Evolutionary conservation across 1,284 basidiomycete species (phyloP), one percentile per base, ranked within the genome.

Genomic region (Pascua sp.): DNA sequence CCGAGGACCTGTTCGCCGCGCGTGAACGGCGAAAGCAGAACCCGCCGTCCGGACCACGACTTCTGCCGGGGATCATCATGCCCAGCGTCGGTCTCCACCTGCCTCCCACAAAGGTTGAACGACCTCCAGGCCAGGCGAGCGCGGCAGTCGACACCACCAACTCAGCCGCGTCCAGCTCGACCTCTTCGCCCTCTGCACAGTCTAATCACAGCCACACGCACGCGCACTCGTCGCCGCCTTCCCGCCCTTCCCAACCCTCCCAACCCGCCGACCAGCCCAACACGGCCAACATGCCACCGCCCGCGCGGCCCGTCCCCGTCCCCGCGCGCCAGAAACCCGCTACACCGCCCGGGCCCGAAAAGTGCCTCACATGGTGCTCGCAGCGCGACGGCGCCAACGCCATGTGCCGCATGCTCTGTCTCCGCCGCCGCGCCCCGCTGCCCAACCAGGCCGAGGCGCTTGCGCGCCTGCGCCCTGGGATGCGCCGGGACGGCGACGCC

Each of bases 391-490:
- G 64, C 41, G 59, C 52, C 5, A 55, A 60, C 18, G 62, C 73
- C 0, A 55, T 70, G 36, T 74, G 72, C 46, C 61, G 71, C 32
- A 76, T 74, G 71, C 55, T 74, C 24, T 76, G 73, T 50, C 49
- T 72, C 17, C 57, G 73, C 13, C 61, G 64, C 36, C 52, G 68
- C 47, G n/a, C 55, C 11, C 56, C 61, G 3, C 45, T 62, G 7
- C 49, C 53, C 8, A 63, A 59, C 10, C 64, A 65, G 48, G 51
- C 52, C 37, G 70, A 69, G 42, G 59, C 66, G 36, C 49, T 73
- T 11, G 61, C 61, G 10, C 56, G 67, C 39, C 62, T 72, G 13
- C 58, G 67, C 44, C 65, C 68, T n/a, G 15, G 32, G 17, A 39
- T 16, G 47, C n/a, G 37, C 45, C 16, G 39, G 11, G 38, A 37